phyloP scores from a whole-genome alignment of 176 grass and related monocot genomes.

The Bothriochloa decipiens region DNA sequence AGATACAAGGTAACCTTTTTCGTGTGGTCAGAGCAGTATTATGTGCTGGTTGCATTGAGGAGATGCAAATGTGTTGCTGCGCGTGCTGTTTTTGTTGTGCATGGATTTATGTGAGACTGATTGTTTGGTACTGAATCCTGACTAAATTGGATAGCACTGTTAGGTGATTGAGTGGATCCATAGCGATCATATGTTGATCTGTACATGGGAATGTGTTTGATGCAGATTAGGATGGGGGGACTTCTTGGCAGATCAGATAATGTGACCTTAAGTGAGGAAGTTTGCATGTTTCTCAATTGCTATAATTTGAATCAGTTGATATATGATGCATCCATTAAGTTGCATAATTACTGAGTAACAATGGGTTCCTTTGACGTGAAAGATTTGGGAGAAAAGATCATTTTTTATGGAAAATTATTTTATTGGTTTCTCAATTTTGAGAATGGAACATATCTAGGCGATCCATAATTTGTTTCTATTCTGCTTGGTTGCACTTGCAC shows the following conservation, averaged over 20 bases:
- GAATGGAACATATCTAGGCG: neutral
- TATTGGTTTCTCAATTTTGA: neutral
- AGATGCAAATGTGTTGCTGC: neutral
- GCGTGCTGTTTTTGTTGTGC: neutral
- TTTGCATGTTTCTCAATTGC: neutral
- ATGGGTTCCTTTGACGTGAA: neutral
- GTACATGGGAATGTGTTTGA: neutral
- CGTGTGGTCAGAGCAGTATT: no score
- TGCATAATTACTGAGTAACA: neutral
- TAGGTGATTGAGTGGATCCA: conserved; percentile 16
- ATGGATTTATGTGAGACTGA: neutral
- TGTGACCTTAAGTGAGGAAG: neutral
- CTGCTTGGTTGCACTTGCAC: neutral
- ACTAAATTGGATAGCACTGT: neutral
- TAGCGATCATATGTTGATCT: conserved; percentile 17
- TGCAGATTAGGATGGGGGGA: conserved; percentile 6
- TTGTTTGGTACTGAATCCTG: neutral
- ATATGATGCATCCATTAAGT: conserved; percentile 5
- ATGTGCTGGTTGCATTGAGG: no score
- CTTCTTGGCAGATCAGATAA: neutral
- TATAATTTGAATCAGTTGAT: conserved; percentile 1
- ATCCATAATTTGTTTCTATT: neutral
- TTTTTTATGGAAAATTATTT: neutral
- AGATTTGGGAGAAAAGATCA: neutral
- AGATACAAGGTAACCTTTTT: no score